Base-by-base conservation (phyloP, 2,329 filamentous ascomycete genomes). In the Fusarium mundagurra region DNA sequence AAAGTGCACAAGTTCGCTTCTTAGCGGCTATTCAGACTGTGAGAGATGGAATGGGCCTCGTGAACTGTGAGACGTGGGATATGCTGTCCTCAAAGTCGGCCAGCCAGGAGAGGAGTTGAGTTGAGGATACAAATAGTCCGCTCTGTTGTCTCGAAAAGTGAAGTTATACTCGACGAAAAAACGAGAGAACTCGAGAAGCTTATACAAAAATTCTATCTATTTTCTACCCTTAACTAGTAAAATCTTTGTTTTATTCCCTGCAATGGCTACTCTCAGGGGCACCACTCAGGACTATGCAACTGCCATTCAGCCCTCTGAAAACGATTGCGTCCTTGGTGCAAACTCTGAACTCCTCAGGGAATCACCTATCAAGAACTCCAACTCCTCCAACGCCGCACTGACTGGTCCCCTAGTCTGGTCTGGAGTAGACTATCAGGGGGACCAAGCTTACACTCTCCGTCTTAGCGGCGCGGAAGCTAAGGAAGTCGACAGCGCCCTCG, bases 371-470 rank as follows among this genome's bases (percentile, higher is more conserved):
- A 76, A 76, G 50, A 38, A 34, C 24, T 61, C 57, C n/a, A n/a
- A 55, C 51, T 55, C 36, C 33, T 44, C 61, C 33, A 45, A 54
- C 12, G 59, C 64, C 24, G 55, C 64, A 22, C 54, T 79, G 36
- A 41, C 67, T 16, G 78, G 77, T 29, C 75, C 72, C 43, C 61
- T 77, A 24, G 61, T 78, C 59, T 80, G 78, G 77, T 78, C 74
- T 51, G 77, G 76, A 44, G 53, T 55, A 38, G 73, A 78, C 39
- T 74, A 73, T 54, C 65, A 68, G 36, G 61, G 72, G 27, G 43
- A 59, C 33, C 62, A 67, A 14, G 43, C 50, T 58, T 75, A 67
- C 48, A 68, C 64, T 61, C 61, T 80, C 20, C 38, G 59, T 29
- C 65, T 80, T n/a, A 55, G 63, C 36, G 48, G 69, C 33, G 33